Base-by-base conservation (phyloP, 257 asterid species). In the Przewalskia tangutica region DNA sequence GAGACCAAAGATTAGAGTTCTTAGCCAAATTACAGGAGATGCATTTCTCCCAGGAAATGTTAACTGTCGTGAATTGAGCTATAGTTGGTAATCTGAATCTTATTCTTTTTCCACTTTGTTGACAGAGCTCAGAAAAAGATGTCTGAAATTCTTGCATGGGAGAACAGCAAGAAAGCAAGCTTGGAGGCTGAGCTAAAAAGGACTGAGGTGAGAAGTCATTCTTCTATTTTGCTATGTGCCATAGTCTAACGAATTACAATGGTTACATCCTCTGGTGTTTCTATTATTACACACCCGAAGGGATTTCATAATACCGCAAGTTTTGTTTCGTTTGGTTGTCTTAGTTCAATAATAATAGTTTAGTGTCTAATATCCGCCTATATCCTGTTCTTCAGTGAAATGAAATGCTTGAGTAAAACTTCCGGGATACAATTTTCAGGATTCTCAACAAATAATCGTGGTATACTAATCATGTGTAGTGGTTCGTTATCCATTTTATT, bases 161-260 rank as follows among this genome's bases (percentile, higher is more conserved):
- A 95, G 86, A 95, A 95, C 90, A 89, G 93, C 91, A 91, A 91
- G 97, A 95, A 94, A 86, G 99, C 99, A 3, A 81, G 60, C 81
- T 84, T 95, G 51, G 98, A 95, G 79, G 96, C 99, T 14, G 97
- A 95, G 87, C 94, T 95, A 50, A 93, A 89, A 89, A 89, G 87
- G 84, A 87, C 90, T 62, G 98, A 95, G 99, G 98, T 95, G 89
- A 81, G 51, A 82, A 83, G 36, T 73, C n/a, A 23, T 18, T 13
- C 77, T 17, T 65, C 44, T 27, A 48, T 81, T 68, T 2, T 18
- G 16, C 23, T 20, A 59, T 7, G 0, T 73, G 20, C 7, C 0
- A 23, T 73, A 40, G 9, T 73, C 23, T 73, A 73, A 12, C 12
- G 60, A 23, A 42, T 20, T 23, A 48, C 38, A 40, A 8, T 20